Base-by-base conservation (phyloP, 306 rosid species). In the Glycine tomentella region DNA sequence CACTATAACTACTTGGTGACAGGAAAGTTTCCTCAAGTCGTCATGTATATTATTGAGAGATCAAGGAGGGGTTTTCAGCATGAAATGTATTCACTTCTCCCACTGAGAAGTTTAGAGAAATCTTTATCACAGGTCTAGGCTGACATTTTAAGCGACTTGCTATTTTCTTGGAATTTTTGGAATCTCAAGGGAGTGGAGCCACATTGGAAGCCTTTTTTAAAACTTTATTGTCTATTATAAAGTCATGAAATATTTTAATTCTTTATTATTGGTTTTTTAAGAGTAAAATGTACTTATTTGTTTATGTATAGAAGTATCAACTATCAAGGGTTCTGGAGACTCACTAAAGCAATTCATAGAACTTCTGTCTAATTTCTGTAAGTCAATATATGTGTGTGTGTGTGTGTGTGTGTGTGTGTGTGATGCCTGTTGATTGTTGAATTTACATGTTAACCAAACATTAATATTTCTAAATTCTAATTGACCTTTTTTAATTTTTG, bases 1-100 rank as follows among this genome's bases (percentile, higher is more conserved):
- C 62, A 66, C 20, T 66, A 45, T 46, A 68, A 66, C 69, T 75
- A 75, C 67, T 64, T 52, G 50, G 69, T 25, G 69, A 55, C 44
- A 55, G 15, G 62, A 75, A 81, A 51, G 56, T 58, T 75, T 66
- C 33, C 44, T 74, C 1, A 56, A 49, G 16, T 75, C 57, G 67
- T 17, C 48, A 8, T 72, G 75, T 74, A 15, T n/a, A 53, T 56
- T 31, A 65, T 25, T 64, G 74, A 72, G 25, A 64, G 33, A 34
- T 45, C 16, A 40, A 40, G 44, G 44, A 40, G 44, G 44, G 44
- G 44, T 5, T 40, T 40, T 40, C 44, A 40, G 6, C 44, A 40
- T 40, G 44, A 40, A 40, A 40, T 73, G 44, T 40, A 40, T 40
- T 6, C 44, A 40, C 44, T 40, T 40, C 44, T 40, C 44, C 44